Percentiles rank a stretch among this genome's conserved stretches.
phyloP scores from a whole-genome alignment of 1,284 basidiomycete genomes.

The Heterobasidion irregulare region DNA sequence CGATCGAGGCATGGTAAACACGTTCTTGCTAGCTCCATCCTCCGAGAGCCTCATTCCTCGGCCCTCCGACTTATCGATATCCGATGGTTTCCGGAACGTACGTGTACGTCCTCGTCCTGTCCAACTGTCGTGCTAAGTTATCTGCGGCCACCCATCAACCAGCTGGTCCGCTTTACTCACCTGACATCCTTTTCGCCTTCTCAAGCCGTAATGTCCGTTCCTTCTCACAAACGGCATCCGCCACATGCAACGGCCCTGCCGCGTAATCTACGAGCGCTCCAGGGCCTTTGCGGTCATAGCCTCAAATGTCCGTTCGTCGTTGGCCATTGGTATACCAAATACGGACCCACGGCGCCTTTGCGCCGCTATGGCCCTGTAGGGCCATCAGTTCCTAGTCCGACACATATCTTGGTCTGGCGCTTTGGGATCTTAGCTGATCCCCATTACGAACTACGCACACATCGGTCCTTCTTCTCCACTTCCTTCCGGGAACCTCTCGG shows the following conservation, averaged over 20 bases:
- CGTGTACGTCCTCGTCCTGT: neutral
- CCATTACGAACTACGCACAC: no score
- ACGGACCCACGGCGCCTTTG: neutral
- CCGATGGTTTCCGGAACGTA: neutral
- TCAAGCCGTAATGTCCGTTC: neutral
- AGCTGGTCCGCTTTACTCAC: neutral
- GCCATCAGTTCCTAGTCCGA: neutral
- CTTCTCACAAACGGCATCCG: neutral
- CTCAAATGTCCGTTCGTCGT: neutral
- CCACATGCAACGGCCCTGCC: no score
- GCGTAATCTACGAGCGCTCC: neutral
- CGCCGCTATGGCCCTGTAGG: neutral
- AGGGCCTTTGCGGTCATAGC: neutral
- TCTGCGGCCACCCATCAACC: neutral
- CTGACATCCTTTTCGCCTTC: neutral
- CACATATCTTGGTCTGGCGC: no score
- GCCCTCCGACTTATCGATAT: neutral
- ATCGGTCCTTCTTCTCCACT: no score
- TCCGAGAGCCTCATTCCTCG: neutral
- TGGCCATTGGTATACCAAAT: neutral
- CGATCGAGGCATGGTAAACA: neutral
- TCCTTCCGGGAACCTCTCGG: no score
- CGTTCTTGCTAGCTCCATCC: neutral
- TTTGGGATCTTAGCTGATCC: no score
- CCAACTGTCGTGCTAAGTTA: neutral